phyloP scores from a whole-genome alignment of 495 filamentous ascomycete species.

The Melanomma pulvis-pyrius region DNA sequence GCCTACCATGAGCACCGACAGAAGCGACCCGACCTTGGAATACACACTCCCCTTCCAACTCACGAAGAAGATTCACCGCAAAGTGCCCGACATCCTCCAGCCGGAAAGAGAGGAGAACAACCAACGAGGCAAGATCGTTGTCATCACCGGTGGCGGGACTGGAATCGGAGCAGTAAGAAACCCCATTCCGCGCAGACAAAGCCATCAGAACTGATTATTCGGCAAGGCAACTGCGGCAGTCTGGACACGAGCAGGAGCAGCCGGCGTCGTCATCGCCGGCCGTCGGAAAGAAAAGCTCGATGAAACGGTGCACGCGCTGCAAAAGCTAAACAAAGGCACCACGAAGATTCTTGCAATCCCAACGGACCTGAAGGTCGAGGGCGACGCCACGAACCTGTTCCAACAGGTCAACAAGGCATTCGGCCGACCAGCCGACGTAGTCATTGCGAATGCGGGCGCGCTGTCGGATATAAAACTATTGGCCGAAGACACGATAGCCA shows the following conservation, averaged over 20 bases:
- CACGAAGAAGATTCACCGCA: constrained; percentile 32
- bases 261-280: constrained; percentile 34
- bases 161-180: constrained; percentile 34
- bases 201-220: not conserved
- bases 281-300: constrained; percentile 31
- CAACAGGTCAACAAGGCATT: constrained; percentile 27
- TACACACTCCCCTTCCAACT: constrained; percentile 35
- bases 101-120: constrained; percentile 12
- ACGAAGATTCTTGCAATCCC: constrained; percentile 26
- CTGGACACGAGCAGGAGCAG: constrained; percentile 32
- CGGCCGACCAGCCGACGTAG: constrained; percentile 28
- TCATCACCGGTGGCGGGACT: constrained; percentile 35
- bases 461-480: not conserved
- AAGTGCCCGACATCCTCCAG: constrained; percentile 11
- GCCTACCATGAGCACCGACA: constrained; percentile 5
- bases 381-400: constrained; percentile 13
- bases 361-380: constrained; percentile 16
- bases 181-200: not conserved
- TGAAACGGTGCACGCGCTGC: constrained; percentile 1
- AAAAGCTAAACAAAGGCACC: constrained; percentile 3
- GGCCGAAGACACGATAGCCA: constrained; percentile 7
- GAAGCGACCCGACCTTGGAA: not conserved
- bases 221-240: constrained; percentile 24
- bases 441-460: constrained; percentile 22
- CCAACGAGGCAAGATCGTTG: constrained; percentile 32